These are phyloP conservation scores for Pleurotus salmoneostramineus DNA, from an alignment of 768 basidiomycete genomes.

Conservation along the genomic window DNA sequence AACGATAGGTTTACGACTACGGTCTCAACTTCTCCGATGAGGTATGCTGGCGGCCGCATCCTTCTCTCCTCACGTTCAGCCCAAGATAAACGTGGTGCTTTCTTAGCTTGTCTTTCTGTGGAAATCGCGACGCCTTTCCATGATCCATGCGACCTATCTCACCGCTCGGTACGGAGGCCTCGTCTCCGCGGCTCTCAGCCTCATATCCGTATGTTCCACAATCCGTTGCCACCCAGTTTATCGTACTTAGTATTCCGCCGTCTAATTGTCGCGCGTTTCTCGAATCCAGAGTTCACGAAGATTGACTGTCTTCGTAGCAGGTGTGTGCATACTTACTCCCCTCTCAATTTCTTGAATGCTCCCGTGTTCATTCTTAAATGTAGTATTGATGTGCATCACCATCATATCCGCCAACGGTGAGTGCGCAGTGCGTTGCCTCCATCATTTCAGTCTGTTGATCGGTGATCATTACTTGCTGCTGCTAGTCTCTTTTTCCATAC, in stretches of 20 bases:
- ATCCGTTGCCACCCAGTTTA: neutral
- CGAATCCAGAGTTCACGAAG: neutral
- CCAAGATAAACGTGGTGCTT: neutral
- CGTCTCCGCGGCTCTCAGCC: neutral
- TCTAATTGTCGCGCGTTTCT: no score
- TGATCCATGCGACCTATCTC: neutral
- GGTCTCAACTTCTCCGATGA: neutral
- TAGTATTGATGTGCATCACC: constrained; percentile 1
- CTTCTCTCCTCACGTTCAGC: no score
- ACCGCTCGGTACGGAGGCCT: neutral
- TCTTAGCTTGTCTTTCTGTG: neutral
- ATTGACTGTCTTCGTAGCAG: neutral
- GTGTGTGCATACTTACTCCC: neutral
- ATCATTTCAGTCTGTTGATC: neutral
- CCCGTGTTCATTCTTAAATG: no score
- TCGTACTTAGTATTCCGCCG: no score
- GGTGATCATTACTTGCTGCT: no score
- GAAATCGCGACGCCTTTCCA: neutral
- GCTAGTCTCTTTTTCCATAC: neutral
- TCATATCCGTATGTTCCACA: neutral
- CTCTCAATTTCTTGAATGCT: neutral
- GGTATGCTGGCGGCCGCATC: neutral
- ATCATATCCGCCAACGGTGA: constrained; percentile 1
- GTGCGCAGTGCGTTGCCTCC: neutral
- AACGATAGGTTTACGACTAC: neutral